Percentiles rank a stretch among this genome's conserved stretches.
phyloP scores from a whole-genome alignment of 768 basidiomycete species.

The Mycena floridula region DNA sequence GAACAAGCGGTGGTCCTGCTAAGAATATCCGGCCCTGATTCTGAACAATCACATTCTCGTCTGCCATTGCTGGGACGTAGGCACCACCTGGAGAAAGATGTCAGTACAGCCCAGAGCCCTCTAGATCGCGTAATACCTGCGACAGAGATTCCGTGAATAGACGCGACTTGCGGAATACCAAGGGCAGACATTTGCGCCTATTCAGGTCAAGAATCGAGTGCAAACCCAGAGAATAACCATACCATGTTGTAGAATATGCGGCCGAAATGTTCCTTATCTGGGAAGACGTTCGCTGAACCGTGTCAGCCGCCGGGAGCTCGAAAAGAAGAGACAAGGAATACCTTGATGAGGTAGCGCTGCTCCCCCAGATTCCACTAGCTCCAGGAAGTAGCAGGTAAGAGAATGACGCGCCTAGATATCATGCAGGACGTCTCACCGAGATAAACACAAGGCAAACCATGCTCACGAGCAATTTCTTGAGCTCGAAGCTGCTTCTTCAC shows the following conservation, averaged over 20 bases:
- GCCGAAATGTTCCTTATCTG: slow-evolving; percentile 93
- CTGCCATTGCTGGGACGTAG: slow-evolving; percentile 95
- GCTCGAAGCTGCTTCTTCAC: slow-evolving; percentile 96
- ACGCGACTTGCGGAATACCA: slow-evolving; percentile 85
- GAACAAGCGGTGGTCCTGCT: slow-evolving; percentile 91
- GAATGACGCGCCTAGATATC: slow-evolving; percentile 61
- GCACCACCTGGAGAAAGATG: slow-evolving; percentile 76
- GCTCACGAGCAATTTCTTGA: slow-evolving; percentile 91
- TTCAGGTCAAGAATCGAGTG: slow-evolving; percentile 22
- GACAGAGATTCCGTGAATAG: slow-evolving; percentile 92
- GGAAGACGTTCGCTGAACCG: slow-evolving; percentile 94
- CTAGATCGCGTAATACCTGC: slow-evolving; percentile 29
- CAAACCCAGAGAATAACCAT: slow-evolving; percentile 20
- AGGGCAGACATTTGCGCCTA: slow-evolving; percentile 92
- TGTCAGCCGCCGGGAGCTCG: too few relatives aligned
- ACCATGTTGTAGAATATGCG: slow-evolving; percentile 98
- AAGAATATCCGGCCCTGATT: slow-evolving; percentile 93
- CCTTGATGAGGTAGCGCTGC: slow-evolving; percentile 89
- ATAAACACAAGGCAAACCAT: slow-evolving; percentile 87
- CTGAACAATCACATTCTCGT: slow-evolving; percentile 86
- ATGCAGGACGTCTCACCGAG: slow-evolving; percentile 60
- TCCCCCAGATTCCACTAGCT: slow-evolving; percentile 85
- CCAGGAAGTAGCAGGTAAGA: slow-evolving; percentile 6
- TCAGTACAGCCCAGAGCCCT: slow-evolving; percentile 3
- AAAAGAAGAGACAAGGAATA: too few relatives aligned